Percentiles rank a stretch among this genome's conserved stretches.
Evolutionary conservation across 2,329 filamentous ascomycete species (phyloP).

Genomic region (Diplodia corticola): DNA sequence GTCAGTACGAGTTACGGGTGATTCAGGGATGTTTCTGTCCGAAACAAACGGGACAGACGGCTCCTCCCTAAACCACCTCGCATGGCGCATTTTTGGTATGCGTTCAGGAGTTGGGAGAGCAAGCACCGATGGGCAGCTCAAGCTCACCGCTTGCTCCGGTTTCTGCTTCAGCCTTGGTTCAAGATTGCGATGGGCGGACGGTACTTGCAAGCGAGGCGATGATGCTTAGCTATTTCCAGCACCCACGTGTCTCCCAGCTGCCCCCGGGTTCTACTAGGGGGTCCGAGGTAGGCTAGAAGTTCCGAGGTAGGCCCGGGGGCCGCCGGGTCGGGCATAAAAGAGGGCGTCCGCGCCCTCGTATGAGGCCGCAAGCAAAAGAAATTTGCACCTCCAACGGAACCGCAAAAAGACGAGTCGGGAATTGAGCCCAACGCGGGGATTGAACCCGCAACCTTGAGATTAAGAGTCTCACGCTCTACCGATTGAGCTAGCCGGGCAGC

Average conservation of each 20-base stretch:
- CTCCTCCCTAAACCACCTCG: neutral
- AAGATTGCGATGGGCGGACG: neutral
- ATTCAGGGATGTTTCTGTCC: neutral
- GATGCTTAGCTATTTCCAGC: neutral
- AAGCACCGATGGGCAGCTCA: neutral
- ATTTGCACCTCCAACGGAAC: neutral
- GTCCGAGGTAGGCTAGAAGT: neutral
- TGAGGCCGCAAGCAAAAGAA: neutral
- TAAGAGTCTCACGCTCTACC: conserved; percentile 28
- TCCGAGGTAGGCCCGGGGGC: conserved; percentile 5
- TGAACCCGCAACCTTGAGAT: conserved; percentile 24
- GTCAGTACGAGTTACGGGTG: too few species aligned
- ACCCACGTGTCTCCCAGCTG: neutral
- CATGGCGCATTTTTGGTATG: neutral
- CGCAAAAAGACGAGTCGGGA: neutral
- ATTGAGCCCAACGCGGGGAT: conserved; percentile 24
- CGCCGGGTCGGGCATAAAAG: conserved; percentile 24
- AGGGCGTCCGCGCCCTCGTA: neutral
- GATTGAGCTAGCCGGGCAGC: conserved; percentile 26
- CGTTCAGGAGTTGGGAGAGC: neutral
- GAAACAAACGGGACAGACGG: neutral
- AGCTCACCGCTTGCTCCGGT: neutral
- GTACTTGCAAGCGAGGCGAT: neutral
- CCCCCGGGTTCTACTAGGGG: neutral
- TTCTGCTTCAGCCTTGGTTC: neutral